Conservation (phyloP, 257 asterid genomes). For the Solanum phureja region DNA sequence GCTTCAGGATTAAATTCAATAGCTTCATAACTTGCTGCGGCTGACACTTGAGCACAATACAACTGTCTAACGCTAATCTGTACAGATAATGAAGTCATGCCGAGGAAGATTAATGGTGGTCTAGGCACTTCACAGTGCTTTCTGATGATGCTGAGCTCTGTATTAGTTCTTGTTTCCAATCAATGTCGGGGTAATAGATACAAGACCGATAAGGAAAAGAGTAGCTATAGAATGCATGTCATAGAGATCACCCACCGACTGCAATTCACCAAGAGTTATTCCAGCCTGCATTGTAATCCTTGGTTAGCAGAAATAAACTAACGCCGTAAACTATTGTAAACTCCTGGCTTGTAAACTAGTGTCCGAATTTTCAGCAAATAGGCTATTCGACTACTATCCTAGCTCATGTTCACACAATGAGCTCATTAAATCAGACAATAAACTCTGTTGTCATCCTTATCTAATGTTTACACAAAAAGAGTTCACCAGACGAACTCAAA, state of each 20-base stretch:
- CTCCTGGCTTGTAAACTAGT: not conserved
- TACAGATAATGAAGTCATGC: conserved; percentile 1
- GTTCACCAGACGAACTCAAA: not conserved
- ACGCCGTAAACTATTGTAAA: not conserved
- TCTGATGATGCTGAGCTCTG: conserved; percentile 2
- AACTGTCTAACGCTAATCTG: not conserved
- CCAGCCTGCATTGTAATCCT: conserved; percentile 56
- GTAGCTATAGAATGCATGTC: conserved; percentile 81
- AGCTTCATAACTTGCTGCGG: not conserved
- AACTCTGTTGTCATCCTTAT: not conserved
- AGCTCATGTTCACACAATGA: not conserved
- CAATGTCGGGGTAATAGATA: conserved; percentile 65
- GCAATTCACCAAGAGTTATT: conserved; percentile 80
- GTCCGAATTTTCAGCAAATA: not conserved
- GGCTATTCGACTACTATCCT: not conserved
- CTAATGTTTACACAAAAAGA: not conserved
- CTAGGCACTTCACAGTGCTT: not conserved
- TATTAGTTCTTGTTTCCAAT: conserved; percentile 38
- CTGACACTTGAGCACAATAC: not conserved
- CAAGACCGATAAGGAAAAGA: conserved; percentile 73
- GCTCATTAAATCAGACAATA: not conserved
- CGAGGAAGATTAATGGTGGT: not conserved
- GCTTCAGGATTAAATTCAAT: not conserved
- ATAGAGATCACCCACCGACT: conserved; percentile 82
- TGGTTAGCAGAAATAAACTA: not conserved